Evolutionary conservation across 2,329 filamentous ascomycete genomes (phyloP), one percentile per base, ranked within the genome.

Genomic region (Fusarium pseudograminearum): DNA sequence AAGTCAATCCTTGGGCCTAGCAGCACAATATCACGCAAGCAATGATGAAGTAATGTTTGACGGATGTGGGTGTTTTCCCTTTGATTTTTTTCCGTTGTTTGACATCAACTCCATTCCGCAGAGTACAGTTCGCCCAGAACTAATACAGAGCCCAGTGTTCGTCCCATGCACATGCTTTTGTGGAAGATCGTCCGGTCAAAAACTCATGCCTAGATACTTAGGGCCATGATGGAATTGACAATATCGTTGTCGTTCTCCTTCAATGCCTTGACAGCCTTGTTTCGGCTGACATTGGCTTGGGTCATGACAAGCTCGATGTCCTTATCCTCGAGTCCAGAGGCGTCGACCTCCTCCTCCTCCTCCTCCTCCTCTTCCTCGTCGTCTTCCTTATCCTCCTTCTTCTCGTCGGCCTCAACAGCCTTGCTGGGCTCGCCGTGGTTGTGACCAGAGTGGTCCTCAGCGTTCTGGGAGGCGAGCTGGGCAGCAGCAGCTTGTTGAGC

Each of bases 211-310:
- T 86, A 94, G 87, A 93, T 90, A 86, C 92, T 94, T 82, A 99
- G 86, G 76, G 95, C 94, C 96, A 99, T 99, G 86, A 99, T 99
- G 77, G 96, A 98, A 89, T 99, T 99, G 87, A 99, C 96, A 85
- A 99, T 99, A 81, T 99, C 96, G 79, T 98, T 98, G 85, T 98
- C 95, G 81, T 99, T 99, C 87, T 98, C 96, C 87, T 94, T 94
- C 80, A 99, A 88, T 60, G 97, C 96, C 86, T 98, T 99, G 86
- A 99, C 90, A 67, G 96, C 96, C 90, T 98, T 98, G 86, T 97
- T 98, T 83, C 96, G 90, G 76, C 93, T 97, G 77, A 99, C 97
- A 78, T 87, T 96, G 77, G 96, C 96, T 85, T 99, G 95, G 76
- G 93, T 93, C 93, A 98, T 98, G 83, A 99, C 96, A 63, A 99